Evolutionary conservation across 139 green algal species (phyloP).

Genomic region (Trebouxia sp.): DNA sequence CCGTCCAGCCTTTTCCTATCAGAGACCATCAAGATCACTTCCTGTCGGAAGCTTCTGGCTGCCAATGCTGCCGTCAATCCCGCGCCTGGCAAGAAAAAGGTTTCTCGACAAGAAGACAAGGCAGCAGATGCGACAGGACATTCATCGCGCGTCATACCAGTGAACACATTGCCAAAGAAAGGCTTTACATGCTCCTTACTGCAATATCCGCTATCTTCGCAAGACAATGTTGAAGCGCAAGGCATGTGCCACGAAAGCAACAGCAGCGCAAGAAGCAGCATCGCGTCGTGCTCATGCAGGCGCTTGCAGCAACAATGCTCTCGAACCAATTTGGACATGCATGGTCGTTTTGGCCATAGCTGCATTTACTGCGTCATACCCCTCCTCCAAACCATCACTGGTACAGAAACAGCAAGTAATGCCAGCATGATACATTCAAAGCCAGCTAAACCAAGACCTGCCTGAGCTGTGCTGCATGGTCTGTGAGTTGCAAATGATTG

Average conservation of each 20-base stretch:
- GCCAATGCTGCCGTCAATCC: not conserved
- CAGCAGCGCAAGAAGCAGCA: not conserved
- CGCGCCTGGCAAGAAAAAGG: too few relatives aligned
- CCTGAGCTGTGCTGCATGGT: not conserved
- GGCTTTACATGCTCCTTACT: not conserved
- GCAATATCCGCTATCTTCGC: not conserved
- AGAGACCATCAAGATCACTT: not conserved
- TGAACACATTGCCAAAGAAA: not conserved
- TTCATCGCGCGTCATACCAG: too few relatives aligned
- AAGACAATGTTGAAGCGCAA: too few relatives aligned
- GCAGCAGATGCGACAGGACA: too few relatives aligned
- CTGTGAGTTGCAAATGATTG: not conserved
- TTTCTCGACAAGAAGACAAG: too few relatives aligned
- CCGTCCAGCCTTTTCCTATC: not conserved
- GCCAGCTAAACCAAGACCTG: not conserved
- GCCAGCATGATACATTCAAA: constrained; percentile 27
- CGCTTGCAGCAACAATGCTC: too few relatives aligned
- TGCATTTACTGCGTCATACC: not conserved
- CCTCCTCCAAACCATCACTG: constrained; percentile 21
- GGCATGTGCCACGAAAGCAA: not conserved
- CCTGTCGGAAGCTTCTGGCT: not conserved
- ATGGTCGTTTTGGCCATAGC: too few relatives aligned
- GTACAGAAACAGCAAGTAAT: constrained; percentile 18
- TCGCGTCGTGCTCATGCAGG: too few relatives aligned
- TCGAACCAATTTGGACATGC: too few relatives aligned